Conservation (phyloP, 2,329 filamentous ascomycete species). For the Huntiella decipiens region DNA sequence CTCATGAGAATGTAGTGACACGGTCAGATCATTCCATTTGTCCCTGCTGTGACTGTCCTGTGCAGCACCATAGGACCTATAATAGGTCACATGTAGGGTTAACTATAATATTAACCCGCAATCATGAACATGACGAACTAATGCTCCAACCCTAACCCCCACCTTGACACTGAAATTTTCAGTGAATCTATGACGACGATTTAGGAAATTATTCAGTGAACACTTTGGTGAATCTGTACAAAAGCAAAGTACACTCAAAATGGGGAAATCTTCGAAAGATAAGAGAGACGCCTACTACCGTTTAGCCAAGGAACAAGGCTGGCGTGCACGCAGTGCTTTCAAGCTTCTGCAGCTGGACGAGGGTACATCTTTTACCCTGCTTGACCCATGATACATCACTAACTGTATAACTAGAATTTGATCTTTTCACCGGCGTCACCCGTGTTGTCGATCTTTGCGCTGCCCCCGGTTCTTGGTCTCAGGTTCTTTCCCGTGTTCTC, state of each 20-base stretch:
- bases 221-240: too few species aligned
- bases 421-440: conserved; percentile 76
- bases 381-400: conserved; percentile 8
- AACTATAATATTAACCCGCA: too few species aligned
- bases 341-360: conserved; percentile 91
- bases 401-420: conserved; percentile 47
- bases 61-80: too few species aligned
- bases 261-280: conserved; percentile 97
- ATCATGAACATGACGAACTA: too few species aligned
- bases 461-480: conserved; percentile 90
- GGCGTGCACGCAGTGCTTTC: conserved; percentile 89
- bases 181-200: too few species aligned
- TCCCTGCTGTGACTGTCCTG: too few species aligned
- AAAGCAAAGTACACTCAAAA: conserved; percentile 18
- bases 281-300: conserved; percentile 97
- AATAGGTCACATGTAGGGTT: too few species aligned
- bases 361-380: conserved; percentile 23
- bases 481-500: conserved; percentile 80
- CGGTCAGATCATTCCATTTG: too few species aligned
- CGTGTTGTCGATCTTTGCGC: conserved; percentile 92
- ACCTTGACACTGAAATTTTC: too few species aligned
- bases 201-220: too few species aligned
- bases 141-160: too few species aligned
- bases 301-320: conserved; percentile 95
- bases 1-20: too few species aligned